These are phyloP conservation scores for Rhynchospora tenuis DNA, from an alignment of 176 grass and related monocot genomes.

Conservation along the genomic window DNA sequence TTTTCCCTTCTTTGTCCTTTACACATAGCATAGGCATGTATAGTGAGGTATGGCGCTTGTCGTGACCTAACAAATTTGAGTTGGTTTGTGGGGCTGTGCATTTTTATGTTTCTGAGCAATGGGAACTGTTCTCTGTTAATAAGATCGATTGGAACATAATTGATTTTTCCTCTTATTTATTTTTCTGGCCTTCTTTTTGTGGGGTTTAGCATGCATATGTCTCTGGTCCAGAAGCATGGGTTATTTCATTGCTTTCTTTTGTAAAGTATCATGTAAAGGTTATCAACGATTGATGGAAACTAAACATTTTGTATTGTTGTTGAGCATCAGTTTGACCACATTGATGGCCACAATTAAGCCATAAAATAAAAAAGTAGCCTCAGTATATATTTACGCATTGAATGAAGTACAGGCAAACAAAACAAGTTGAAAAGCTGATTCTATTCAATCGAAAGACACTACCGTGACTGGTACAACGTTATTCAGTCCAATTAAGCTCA, in stretches of 20 bases:
- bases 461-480: not conserved
- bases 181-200: not conserved
- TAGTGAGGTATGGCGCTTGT: not conserved
- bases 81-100: slow-evolving; percentile 15
- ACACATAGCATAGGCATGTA: slow-evolving; percentile 4
- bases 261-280: slow-evolving; percentile 10
- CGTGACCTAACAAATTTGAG: not conserved
- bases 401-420: not conserved
- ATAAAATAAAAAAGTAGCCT: not conserved
- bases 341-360: slow-evolving; percentile 13
- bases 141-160: not conserved
- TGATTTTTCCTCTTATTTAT: not conserved
- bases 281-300: slow-evolving; percentile 4
- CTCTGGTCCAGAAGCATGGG: slow-evolving; percentile 21
- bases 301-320: not conserved
- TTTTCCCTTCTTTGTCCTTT: slow-evolving; percentile 1
- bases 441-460: not conserved
- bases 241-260: not conserved
- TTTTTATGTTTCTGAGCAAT: slow-evolving; percentile 8
- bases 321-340: slow-evolving; percentile 1
- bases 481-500: not conserved
- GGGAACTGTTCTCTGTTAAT: not conserved
- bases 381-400: not conserved
- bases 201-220: slow-evolving; percentile 12
- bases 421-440: not conserved